Evolutionary conservation across 495 filamentous ascomycete genomes (phyloP).

Genomic region (Penicillium paxilli): DNA sequence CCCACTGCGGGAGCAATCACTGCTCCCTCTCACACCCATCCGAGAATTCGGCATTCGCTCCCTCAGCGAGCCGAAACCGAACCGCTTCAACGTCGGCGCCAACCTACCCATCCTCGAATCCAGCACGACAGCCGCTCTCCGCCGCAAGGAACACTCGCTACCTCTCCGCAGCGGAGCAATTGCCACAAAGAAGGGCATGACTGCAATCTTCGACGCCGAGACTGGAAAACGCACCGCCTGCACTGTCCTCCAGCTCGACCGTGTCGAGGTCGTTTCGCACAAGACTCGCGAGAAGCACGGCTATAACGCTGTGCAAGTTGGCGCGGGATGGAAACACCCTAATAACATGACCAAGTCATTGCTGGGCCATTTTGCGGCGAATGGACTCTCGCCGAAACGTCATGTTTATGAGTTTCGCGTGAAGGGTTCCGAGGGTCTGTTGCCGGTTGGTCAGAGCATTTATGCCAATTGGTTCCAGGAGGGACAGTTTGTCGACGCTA

Average conservation of each 20-base stretch:
- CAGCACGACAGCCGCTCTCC: constrained; percentile 75
- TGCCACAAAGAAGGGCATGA: constrained; percentile 92
- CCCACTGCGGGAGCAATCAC: constrained; percentile 19
- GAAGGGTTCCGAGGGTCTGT: constrained; percentile 66
- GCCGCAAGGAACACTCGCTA: constrained; percentile 71
- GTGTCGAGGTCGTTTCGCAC: constrained; percentile 80
- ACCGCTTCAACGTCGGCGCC: constrained; percentile 45
- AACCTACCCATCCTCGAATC: constrained; percentile 59
- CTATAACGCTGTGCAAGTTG: constrained; percentile 91
- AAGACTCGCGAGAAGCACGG: constrained; percentile 81
- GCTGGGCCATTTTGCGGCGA: constrained; percentile 80
- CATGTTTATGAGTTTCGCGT: constrained; percentile 84
- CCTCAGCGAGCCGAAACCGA: constrained; percentile 47
- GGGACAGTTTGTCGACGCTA: constrained; percentile 87
- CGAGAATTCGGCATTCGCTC: constrained; percentile 52
- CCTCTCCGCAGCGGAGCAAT: constrained; percentile 81
- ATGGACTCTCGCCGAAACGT: constrained; percentile 77
- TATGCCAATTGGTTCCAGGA: constrained; percentile 82
- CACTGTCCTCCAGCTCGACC: constrained; percentile 92
- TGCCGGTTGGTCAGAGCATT: constrained; percentile 70
- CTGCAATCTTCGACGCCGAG: constrained; percentile 74
- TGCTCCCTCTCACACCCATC: constrained; percentile 16
- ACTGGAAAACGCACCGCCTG: constrained; percentile 78
- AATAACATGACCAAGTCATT: constrained; percentile 75
- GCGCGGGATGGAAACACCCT: constrained; percentile 72